Base-by-base conservation (phyloP, 1,284 basidiomycete genomes). In the Ustilago xerochloae region DNA sequence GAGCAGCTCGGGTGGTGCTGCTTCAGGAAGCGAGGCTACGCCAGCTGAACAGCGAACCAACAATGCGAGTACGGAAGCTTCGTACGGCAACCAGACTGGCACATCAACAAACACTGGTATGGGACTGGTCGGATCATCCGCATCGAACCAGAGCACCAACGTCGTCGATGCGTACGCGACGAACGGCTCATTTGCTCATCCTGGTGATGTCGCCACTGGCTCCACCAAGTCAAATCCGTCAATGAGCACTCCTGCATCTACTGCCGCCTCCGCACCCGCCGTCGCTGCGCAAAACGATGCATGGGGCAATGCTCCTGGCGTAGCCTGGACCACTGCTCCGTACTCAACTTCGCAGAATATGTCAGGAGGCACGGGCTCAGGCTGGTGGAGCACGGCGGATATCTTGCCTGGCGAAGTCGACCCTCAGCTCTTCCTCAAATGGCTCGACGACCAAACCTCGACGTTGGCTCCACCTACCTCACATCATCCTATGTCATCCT, bases 301-400 rank as follows among this genome's bases (percentile, higher is more conserved):
- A 35, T 63, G 43, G 56, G 20, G 43, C 10, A 51, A 39, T 20
- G 18, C 36, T 13, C 33, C 49, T 9, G 47, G 55, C 8, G 45
- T 26, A 15, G 52, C 38, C 22, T 59, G 57, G 68, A 53, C 29
- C 2, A 13, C 53, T 0, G 55, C 56, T 22, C 38, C 61, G 43
- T 18, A 45, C 1, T 46, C 56, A 6, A 13, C 54, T 4, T 30
- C 49, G 13, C 71, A 74, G 30, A 18, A 26, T 10, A n/a, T 50
- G 22, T n/a, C 71, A 13, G 53, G 61, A 32, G 47, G 61, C 18
- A 22, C 51, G 28, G 63, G 63, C 22, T 72, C 69, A 2, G 61
- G 61, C 13, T 74, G 71, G 71, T 74, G 71, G 71, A 74, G 71
- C 46, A 74, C 71, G 1, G 71, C 66, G 16, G 66, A 74, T 39